Percentiles rank a stretch among this genome's conserved stretches.
Conservation (phyloP, 106 monocot species). For the Platanthera zijinensis region DNA sequence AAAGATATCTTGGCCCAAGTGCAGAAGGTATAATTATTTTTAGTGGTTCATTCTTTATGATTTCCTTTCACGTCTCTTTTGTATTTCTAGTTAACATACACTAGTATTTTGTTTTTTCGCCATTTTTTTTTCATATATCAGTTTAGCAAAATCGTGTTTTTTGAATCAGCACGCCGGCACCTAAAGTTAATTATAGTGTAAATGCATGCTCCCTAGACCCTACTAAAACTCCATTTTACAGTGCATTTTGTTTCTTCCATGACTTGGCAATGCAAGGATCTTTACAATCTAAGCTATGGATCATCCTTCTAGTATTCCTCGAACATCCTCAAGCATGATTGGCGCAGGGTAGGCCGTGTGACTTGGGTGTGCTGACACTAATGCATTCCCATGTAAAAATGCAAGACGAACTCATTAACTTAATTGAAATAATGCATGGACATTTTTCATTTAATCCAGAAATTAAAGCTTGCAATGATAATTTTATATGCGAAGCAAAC, state of each 20-base stretch:
- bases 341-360: too few relatives aligned
- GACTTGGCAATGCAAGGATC: background rate
- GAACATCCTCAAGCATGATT: background rate
- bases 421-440: too few relatives aligned
- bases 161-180: background rate
- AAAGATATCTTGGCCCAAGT: background rate
- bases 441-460: too few relatives aligned
- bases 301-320: background rate
- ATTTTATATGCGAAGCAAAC: too few relatives aligned
- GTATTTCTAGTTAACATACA: background rate
- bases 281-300: background rate
- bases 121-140: background rate
- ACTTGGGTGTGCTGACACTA: too few relatives aligned
- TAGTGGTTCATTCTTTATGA: background rate
- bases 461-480: too few relatives aligned
- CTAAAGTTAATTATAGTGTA: background rate
- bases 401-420: too few relatives aligned
- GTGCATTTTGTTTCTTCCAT: background rate
- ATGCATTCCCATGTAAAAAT: too few relatives aligned
- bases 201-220: background rate
- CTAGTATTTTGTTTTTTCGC: background rate
- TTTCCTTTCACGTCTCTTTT: background rate
- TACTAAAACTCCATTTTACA: background rate
- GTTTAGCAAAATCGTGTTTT: background rate
- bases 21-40: constrained; percentile 24